Percentiles rank a stretch among this genome's conserved stretches.
Conservation (phyloP, 495 filamentous ascomycete species). For the Penicillium manginii region DNA sequence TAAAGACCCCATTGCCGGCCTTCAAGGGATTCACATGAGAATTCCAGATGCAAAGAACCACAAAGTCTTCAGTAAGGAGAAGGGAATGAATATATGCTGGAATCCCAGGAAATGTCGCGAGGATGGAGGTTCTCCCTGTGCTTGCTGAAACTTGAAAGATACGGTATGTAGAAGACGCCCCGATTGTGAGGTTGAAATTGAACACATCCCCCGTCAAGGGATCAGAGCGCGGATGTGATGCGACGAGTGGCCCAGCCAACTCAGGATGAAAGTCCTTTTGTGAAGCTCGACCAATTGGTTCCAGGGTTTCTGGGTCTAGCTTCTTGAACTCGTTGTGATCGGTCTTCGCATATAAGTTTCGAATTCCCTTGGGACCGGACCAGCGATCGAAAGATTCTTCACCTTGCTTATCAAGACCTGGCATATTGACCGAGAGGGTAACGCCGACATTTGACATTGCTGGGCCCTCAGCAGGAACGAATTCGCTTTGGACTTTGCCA, state of each 20-base stretch:
- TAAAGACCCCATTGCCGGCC: slow-evolving; percentile 42
- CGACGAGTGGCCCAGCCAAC: slow-evolving; percentile 63
- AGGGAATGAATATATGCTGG: slow-evolving; percentile 76
- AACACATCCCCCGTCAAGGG: slow-evolving; percentile 74
- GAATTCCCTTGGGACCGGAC: slow-evolving; percentile 36
- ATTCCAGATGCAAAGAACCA: slow-evolving; percentile 69
- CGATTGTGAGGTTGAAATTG: slow-evolving; percentile 71
- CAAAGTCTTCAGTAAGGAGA: slow-evolving; percentile 65
- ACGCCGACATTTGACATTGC: slow-evolving; percentile 60
- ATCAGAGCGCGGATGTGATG: slow-evolving; percentile 70
- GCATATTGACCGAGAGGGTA: slow-evolving; percentile 61
- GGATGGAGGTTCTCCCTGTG: slow-evolving; percentile 67
- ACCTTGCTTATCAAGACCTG: slow-evolving; percentile 39
- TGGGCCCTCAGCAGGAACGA: slow-evolving; percentile 31
- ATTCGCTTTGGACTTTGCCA: slow-evolving; percentile 64
- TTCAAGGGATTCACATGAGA: slow-evolving; percentile 61
- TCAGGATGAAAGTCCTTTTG: slow-evolving; percentile 67
- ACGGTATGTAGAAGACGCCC: slow-evolving; percentile 57
- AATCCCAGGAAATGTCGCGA: slow-evolving; percentile 63
- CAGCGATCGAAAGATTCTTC: slow-evolving; percentile 18
- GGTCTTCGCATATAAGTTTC: slow-evolving; percentile 61
- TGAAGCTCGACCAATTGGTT: slow-evolving; percentile 62
- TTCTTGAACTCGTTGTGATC: slow-evolving; percentile 60
- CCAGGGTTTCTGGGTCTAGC: slow-evolving; percentile 69
- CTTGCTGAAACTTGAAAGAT: slow-evolving; percentile 63